Base-by-base conservation (phyloP, 345 rosid genomes). In the Brassica incana region DNA sequence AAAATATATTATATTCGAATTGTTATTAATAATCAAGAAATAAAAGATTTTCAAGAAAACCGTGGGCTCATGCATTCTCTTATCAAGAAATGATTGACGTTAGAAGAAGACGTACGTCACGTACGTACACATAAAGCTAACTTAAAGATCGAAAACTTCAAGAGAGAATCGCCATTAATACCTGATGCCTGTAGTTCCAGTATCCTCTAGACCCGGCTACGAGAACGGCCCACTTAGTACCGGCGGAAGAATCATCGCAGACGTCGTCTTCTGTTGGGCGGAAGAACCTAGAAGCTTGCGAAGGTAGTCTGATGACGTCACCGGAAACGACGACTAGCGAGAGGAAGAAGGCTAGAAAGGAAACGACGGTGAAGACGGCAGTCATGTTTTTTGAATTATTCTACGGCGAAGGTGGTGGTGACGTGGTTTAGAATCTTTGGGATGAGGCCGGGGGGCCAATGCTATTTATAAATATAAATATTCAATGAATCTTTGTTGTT, bases 121-220 rank as follows among this genome's bases (percentile, higher is more conserved):
- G 32, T 61, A 27, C 2, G 5, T 63, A 50, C 58, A 50, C 58
- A 30, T 30, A 63, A 63, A 63, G 20, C 10, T 50, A 52, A 52
- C 58, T 8, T 52, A 52, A 15, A 52, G 58, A 52, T 52, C 23
- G 35, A 33, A n/a, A n/a, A 2, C 36, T 14, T 6, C 0, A 15
- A 36, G 36, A 71, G 12, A 71, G 60, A 11, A 65, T 54, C 59
- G 4, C 0, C 20, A 59, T 56, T 11, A 1, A 33, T 65, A 79
- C 99, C 95, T 95, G 98, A 54, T 95, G 99, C 75, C 98, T 83
- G 75, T 93, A 95, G 75, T 95, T 95, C 99, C 97, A 89, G 82
- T 89, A 95, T 30, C 97, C 97, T 30, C 70, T 88, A 40, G 99
- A 95, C 86, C 99, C 98, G n/a, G 98, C 99, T 64, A 90, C 88